These are phyloP conservation scores for Fabrea salina DNA, from an alignment of 169 alveolate species.

Conservation along the genomic window DNA sequence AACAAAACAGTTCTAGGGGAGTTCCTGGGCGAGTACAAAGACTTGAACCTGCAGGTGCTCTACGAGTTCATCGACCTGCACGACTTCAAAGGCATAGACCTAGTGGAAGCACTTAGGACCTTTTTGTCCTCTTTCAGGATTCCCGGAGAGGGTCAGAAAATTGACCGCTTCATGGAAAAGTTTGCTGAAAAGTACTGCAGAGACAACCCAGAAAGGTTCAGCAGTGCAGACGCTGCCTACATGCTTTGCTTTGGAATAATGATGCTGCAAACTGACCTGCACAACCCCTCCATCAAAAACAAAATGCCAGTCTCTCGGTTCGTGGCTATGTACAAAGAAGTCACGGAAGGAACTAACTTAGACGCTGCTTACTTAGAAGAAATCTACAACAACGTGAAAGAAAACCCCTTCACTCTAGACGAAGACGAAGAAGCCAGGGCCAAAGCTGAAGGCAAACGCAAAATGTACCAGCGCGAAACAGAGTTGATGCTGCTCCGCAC, in stretches of 20 bases:
- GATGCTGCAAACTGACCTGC: slow-evolving; percentile 31
- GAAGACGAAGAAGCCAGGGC: slow-evolving; percentile 77
- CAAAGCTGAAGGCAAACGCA: slow-evolving; percentile 63
- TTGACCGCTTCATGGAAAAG: slow-evolving; percentile 90
- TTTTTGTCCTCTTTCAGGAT: slow-evolving; percentile 87
- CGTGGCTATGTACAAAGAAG: slow-evolving; percentile 42
- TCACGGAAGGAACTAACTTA: slow-evolving; percentile 64
- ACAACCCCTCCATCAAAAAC: slow-evolving; percentile 9
- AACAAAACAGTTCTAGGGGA: slow-evolving; percentile 84
- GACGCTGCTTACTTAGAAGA: slow-evolving; percentile 62
- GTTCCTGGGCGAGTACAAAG: slow-evolving; percentile 77
- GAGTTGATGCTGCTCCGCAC: slow-evolving; percentile 61
- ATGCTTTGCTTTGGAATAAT: slow-evolving; percentile 87
- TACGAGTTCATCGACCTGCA: slow-evolving; percentile 69
- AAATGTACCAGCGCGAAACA: slow-evolving; percentile 62
- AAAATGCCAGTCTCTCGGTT: slow-evolving; percentile 65
- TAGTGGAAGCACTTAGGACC: slow-evolving; percentile 71
- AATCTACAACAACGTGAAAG: slow-evolving; percentile 65
- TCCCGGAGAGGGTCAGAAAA: slow-evolving; percentile 95
- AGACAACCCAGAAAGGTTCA: slow-evolving; percentile 84
- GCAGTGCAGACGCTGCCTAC: slow-evolving; percentile 87
- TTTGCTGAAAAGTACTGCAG: slow-evolving; percentile 86
- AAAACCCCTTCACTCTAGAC: slow-evolving; percentile 75
- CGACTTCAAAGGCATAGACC: slow-evolving; percentile 50
- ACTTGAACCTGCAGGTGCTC: slow-evolving; percentile 71